Evolutionary conservation across 2,329 filamentous ascomycete genomes (phyloP).

Genomic region (Dactylellina haptotyla): DNA sequence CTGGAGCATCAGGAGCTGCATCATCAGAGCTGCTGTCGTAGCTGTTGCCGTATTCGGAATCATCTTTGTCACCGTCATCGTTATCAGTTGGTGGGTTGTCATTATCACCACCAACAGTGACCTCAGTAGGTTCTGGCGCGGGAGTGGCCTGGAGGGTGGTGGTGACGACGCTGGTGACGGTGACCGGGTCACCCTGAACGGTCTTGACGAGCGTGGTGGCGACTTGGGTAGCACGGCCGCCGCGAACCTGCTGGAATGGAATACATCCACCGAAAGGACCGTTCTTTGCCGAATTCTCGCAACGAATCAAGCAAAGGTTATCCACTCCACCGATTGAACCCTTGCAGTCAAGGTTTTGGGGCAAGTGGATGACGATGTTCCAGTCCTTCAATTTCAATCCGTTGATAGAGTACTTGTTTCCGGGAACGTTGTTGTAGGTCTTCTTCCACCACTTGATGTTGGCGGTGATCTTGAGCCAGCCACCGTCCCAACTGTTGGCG

Average conservation of each 20-base stretch:
- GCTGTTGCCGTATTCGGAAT: not conserved
- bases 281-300: conserved; percentile 7
- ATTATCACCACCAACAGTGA: not conserved
- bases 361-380: not conserved
- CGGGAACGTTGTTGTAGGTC: conserved; percentile 10
- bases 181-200: not conserved
- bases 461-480: conserved; percentile 60
- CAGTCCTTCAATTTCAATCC: conserved; percentile 7
- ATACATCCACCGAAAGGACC: conserved; percentile 27
- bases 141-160: not conserved
- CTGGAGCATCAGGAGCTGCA: too few species aligned
- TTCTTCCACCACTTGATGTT: conserved; percentile 7
- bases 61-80: not conserved
- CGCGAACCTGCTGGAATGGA: conserved; percentile 11
- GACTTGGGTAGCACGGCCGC: not conserved
- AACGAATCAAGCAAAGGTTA: conserved; percentile 14
- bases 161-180: not conserved
- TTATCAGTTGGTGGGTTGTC: not conserved
- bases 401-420: conserved; percentile 5
- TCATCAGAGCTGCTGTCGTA: too few species aligned
- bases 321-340: not conserved
- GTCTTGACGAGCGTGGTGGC: not conserved
- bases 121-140: not conserved
- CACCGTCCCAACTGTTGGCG: not conserved
- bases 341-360: conserved; percentile 4